phyloP scores from a whole-genome alignment of 345 rosid genomes.

The Trapa incisa region DNA sequence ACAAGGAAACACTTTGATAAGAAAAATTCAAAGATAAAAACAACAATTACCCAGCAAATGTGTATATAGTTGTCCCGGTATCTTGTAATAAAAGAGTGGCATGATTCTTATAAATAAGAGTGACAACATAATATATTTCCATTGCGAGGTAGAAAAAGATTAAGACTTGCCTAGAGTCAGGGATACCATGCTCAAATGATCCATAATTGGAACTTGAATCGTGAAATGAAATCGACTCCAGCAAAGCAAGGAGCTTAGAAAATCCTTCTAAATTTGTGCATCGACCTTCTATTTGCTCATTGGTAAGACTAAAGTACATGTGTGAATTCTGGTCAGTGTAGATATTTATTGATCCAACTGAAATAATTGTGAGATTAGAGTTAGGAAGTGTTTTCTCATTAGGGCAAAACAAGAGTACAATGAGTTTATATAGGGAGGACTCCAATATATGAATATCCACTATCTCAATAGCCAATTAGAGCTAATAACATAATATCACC shows the following conservation, averaged over 20 bases:
- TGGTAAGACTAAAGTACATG: conserved; percentile 39
- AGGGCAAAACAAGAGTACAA: too few species aligned
- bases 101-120: neutral
- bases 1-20: neutral
- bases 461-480: too few species aligned
- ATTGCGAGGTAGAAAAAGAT: neutral
- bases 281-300: conserved; percentile 45
- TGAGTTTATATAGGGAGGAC: too few species aligned
- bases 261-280: conserved; percentile 64
- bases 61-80: neutral
- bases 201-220: conserved; percentile 47
- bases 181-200: conserved; percentile 39
- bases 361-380: neutral
- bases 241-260: conserved; percentile 65
- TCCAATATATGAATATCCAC: too few species aligned
- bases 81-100: neutral
- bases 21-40: neutral
- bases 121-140: neutral
- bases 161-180: conserved; percentile 46
- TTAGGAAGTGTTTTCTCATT: too few species aligned
- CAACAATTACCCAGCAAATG: neutral
- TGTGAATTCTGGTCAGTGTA: conserved; percentile 38
- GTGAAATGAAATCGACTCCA: conserved; percentile 71
- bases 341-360: conserved; percentile 37
- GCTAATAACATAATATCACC: too few species aligned